Conservation (phyloP, 306 rosid species). For the Sesbania bispinosa region DNA sequence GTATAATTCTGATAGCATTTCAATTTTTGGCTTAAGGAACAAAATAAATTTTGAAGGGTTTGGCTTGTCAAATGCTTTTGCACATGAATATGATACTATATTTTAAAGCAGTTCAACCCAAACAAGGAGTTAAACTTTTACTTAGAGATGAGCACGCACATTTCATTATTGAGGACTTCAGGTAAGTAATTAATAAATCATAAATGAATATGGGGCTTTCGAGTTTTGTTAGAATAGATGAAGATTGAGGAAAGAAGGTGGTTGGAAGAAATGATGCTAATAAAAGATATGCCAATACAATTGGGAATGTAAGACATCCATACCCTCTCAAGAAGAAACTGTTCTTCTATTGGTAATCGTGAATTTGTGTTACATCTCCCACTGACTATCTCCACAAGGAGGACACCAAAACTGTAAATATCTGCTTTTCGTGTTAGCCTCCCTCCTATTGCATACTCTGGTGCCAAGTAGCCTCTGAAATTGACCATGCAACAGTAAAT, state of each 20-base stretch:
- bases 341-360: conserved; percentile 62
- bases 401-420: conserved; percentile 88
- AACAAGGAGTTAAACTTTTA: not conserved
- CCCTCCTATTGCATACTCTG: conserved; percentile 88
- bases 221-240: not conserved
- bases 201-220: not conserved
- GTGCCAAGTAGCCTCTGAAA: conserved; percentile 95
- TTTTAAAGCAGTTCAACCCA: not conserved
- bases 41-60: not conserved
- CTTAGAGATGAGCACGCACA: not conserved
- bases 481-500: conserved; percentile 18
- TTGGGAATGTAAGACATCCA: conserved; percentile 18
- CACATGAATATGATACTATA: not conserved
- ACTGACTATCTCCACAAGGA: conserved; percentile 78
- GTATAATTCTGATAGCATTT: not conserved
- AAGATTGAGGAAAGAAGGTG: conserved; percentile 8
- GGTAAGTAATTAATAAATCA: not conserved
- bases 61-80: not conserved
- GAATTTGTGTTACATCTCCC: conserved; percentile 84
- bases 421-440: conserved; percentile 84
- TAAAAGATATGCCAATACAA: not conserved
- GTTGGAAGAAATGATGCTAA: not conserved
- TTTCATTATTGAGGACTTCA: not conserved
- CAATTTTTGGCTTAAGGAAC: not conserved
- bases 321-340: conserved; percentile 89